Evolutionary conservation across 495 filamentous ascomycete species (phyloP).

Genomic region (Penicillium canescens): DNA sequence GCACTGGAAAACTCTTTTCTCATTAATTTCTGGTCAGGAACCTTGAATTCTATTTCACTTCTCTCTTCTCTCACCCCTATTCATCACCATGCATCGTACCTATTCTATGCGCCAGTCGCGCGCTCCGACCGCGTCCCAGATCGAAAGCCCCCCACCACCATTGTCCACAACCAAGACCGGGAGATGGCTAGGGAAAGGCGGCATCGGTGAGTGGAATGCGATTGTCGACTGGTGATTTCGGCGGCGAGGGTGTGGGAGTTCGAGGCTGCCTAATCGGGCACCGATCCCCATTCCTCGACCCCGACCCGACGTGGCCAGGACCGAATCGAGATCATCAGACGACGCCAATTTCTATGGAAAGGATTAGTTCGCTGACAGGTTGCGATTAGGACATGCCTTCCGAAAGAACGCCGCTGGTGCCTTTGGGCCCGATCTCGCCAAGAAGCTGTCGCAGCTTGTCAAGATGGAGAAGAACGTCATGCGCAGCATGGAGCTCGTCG

Average conservation of each 20-base stretch:
- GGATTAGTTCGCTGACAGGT: constrained; percentile 20
- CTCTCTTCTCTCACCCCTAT: neutral
- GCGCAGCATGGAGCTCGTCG: constrained; percentile 95
- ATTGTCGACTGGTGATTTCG: neutral
- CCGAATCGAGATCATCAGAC: neutral
- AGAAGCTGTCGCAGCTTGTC: constrained; percentile 95
- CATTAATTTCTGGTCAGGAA: constrained; percentile 20
- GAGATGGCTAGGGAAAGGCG: constrained; percentile 81
- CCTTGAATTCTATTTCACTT: constrained; percentile 11
- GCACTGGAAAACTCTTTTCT: constrained; percentile 14
- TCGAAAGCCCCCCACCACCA: constrained; percentile 91
- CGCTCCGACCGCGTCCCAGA: constrained; percentile 86
- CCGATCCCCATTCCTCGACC: constrained; percentile 2
- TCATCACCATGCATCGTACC: constrained; percentile 81
- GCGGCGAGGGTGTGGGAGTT: neutral
- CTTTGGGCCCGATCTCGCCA: constrained; percentile 93
- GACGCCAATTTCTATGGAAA: neutral
- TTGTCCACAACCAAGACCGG: constrained; percentile 85
- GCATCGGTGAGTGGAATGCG: constrained; percentile 66
- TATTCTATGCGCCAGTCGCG: constrained; percentile 98
- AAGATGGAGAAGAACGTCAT: constrained; percentile 99
- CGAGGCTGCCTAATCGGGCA: constrained; percentile 20
- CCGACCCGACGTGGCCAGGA: neutral
- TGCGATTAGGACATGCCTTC: constrained; percentile 80
- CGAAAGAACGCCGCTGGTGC: constrained; percentile 87